phyloP scores from a whole-genome alignment of 768 basidiomycete species.

The Hypsizygus marmoreus region DNA sequence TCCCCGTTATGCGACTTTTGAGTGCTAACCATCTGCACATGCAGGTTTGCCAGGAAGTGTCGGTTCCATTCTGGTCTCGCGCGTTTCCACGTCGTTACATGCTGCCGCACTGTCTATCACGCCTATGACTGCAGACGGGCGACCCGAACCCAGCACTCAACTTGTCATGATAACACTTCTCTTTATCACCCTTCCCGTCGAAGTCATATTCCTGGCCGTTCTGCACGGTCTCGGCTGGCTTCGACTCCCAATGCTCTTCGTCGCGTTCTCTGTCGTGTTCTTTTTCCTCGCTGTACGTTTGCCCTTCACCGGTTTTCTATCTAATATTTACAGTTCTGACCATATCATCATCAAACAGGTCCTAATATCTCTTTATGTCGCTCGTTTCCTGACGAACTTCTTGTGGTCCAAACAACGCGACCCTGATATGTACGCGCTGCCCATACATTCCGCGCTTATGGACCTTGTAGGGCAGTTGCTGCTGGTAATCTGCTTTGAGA shows the following conservation, averaged over 20 bases:
- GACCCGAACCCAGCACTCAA: slow-evolving; percentile 42
- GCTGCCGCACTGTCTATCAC: slow-evolving; percentile 46
- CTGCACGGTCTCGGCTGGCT: slow-evolving; percentile 79
- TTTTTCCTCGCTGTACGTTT: slow-evolving; percentile 75
- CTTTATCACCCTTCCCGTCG: slow-evolving; percentile 77
- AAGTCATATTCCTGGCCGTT: slow-evolving; percentile 69
- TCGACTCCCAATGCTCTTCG: slow-evolving; percentile 65
- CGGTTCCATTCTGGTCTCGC: slow-evolving; percentile 88
- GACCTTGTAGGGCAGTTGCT: slow-evolving; percentile 83
- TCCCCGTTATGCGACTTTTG: not conserved
- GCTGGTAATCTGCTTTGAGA: slow-evolving; percentile 73
- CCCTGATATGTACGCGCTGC: slow-evolving; percentile 93
- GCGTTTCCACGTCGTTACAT: slow-evolving; percentile 88
- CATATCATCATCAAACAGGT: slow-evolving; percentile 48
- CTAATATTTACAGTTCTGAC: slow-evolving; percentile 5
- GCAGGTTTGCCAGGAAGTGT: slow-evolving; percentile 85
- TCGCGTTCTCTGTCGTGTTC: slow-evolving; percentile 64
- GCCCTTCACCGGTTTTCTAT: not conserved
- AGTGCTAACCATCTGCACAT: not conserved
- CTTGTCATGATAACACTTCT: slow-evolving; percentile 72
- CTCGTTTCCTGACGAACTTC: slow-evolving; percentile 65
- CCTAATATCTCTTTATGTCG: slow-evolving; percentile 65
- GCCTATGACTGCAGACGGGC: slow-evolving; percentile 17
- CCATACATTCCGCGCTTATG: slow-evolving; percentile 87
- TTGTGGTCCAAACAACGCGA: slow-evolving; percentile 80